These are phyloP conservation scores for Aspergillus indologenus DNA, from an alignment of 495 filamentous ascomycete genomes.

Conservation along the genomic window DNA sequence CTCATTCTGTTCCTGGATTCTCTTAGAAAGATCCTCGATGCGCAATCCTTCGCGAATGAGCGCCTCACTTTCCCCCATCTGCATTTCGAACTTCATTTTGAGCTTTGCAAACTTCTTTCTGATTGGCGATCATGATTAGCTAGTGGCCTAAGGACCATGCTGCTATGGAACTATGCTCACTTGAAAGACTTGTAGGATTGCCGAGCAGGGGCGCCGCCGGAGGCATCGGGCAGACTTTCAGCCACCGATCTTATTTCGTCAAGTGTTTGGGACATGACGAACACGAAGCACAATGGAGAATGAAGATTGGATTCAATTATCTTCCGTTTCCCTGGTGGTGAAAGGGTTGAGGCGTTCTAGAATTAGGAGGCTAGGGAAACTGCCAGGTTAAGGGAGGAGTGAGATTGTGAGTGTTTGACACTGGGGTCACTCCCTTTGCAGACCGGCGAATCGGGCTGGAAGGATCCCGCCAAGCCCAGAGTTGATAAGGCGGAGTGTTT, in stretches of 20 bases:
- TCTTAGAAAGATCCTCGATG: constrained; percentile 68
- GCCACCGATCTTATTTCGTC: constrained; percentile 26
- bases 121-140: constrained; percentile 37
- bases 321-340: too few species aligned
- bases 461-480: constrained; percentile 1
- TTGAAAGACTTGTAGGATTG: constrained; percentile 45
- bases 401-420: constrained; percentile 1
- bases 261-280: constrained; percentile 33
- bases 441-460: neutral
- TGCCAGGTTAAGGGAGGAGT: constrained; percentile 2
- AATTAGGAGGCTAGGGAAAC: too few species aligned
- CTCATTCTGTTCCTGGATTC: constrained; percentile 87
- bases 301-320: too few species aligned
- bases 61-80: constrained; percentile 73
- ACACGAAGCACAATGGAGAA: neutral
- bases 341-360: too few species aligned
- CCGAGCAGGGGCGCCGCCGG: constrained; percentile 31
- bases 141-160: neutral
- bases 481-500: constrained; percentile 24
- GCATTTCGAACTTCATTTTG: constrained; percentile 77
- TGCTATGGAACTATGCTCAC: constrained; percentile 20
- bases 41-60: constrained; percentile 76
- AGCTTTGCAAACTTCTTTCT: constrained; percentile 97
- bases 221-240: constrained; percentile 35
- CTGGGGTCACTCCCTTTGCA: neutral